Conservation (phyloP, 2,329 filamentous ascomycete species). For the Epichloe glyceriae region DNA sequence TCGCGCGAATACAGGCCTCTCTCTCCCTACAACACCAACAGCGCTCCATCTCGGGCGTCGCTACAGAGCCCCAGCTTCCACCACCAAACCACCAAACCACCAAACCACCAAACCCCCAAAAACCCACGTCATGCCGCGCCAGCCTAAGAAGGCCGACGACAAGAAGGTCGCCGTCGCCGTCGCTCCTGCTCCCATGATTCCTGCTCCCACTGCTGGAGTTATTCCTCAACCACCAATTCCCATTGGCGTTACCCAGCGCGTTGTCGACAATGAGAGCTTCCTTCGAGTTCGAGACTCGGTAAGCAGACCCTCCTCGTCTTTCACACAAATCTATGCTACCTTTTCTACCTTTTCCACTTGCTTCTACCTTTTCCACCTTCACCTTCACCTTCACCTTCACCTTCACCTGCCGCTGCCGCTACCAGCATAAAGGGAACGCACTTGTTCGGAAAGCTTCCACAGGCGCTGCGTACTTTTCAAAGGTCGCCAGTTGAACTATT, state of each 20-base stretch:
- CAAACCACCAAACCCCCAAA: neutral
- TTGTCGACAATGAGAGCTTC: conserved; percentile 63
- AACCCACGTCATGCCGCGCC: conserved; percentile 28
- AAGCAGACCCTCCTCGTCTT: conserved; percentile 29
- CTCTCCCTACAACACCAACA: conserved; percentile 8
- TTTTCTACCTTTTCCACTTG: neutral
- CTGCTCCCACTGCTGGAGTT: conserved; percentile 4
- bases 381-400: neutral
- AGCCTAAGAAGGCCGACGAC: conserved; percentile 30
- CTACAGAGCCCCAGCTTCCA: conserved; percentile 2
- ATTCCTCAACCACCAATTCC: conserved; percentile 8
- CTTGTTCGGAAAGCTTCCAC: too few relatives aligned
- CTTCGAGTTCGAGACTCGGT: conserved; percentile 71
- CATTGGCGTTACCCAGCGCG: conserved; percentile 16
- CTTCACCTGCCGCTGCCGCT: too few relatives aligned
- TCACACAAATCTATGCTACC: conserved; percentile 7
- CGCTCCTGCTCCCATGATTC: conserved; percentile 17
- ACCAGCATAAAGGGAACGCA: too few relatives aligned
- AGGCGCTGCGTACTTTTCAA: too few relatives aligned
- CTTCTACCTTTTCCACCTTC: neutral
- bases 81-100: neutral
- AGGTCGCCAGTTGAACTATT: neutral
- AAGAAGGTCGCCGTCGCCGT: conserved; percentile 23
- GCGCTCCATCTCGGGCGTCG: conserved; percentile 7
- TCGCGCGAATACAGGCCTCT: conserved; percentile 3